Percentiles rank a stretch among this genome's conserved stretches.
phyloP scores from a whole-genome alignment of 345 rosid genomes.

The Laguncularia racemosa region DNA sequence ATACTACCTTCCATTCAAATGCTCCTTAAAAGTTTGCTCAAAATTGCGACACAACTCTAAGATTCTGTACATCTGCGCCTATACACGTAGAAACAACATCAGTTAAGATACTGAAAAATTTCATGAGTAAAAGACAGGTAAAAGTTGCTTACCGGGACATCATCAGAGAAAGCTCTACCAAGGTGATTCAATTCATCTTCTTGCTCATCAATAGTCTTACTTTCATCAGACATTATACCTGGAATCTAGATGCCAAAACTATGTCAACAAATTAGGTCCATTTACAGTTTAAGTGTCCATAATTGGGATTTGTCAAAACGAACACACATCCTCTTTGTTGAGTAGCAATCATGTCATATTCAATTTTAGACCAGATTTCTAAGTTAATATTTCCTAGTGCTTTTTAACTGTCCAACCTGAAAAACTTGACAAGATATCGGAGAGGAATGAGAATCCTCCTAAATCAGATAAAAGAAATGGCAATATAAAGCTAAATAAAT shows the following conservation, averaged over 20 bases:
- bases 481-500: too few species aligned
- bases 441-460: too few species aligned
- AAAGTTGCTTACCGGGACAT: slow-evolving; percentile 48
- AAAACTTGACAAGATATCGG: slow-evolving; percentile 25
- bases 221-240: slow-evolving; percentile 47
- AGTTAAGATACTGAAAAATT: not conserved
- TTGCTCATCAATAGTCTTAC: slow-evolving; percentile 66
- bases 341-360: slow-evolving; percentile 65
- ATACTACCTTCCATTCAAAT: slow-evolving; percentile 70
- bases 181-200: slow-evolving; percentile 64
- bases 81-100: not conserved
- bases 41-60: slow-evolving; percentile 67
- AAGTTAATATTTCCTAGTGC: slow-evolving; percentile 21
- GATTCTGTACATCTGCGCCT: slow-evolving; percentile 68
- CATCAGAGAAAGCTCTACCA: slow-evolving; percentile 62
- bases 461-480: not conserved
- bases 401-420: slow-evolving; percentile 75
- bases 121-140: not conserved
- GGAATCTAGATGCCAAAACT: slow-evolving; percentile 65
- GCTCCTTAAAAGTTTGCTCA: slow-evolving; percentile 66
- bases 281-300: slow-evolving; percentile 56
- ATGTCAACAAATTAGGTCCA: slow-evolving; percentile 26
- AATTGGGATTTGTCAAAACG: slow-evolving; percentile 62
- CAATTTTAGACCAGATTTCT: slow-evolving; percentile 58
- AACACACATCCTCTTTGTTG: slow-evolving; percentile 57